These are phyloP conservation scores for Ambrosia hybrid DNA, from an alignment of 140 eudicot species.

Conservation along the genomic window DNA sequence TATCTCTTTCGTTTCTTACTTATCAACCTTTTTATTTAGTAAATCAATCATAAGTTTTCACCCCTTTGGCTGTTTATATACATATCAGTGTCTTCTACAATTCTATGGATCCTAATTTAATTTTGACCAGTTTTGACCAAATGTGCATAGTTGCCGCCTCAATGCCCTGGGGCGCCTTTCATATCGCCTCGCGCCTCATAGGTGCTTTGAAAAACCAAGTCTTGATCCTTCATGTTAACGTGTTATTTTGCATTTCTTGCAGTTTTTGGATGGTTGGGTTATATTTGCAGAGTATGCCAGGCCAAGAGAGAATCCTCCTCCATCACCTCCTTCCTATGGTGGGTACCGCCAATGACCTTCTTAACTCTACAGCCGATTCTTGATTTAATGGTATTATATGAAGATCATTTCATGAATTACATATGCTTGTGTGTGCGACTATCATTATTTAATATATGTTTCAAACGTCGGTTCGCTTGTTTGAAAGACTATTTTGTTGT, in stretches of 20 bases:
- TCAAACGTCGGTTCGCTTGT: neutral
- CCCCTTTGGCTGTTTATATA: too few relatives aligned
- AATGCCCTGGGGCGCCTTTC: too few relatives aligned
- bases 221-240: neutral
- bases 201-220: too few relatives aligned
- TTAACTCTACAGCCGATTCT: neutral
- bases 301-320: conserved; percentile 55
- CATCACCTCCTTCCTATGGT: conserved; percentile 36
- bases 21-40: too few relatives aligned
- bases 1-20: too few relatives aligned
- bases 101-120: too few relatives aligned
- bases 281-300: conserved; percentile 90
- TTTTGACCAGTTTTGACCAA: too few relatives aligned
- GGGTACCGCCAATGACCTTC: conserved; percentile 28
- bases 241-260: conserved; percentile 54
- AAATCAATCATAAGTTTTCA: too few relatives aligned
- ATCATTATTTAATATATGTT: conserved; percentile 7
- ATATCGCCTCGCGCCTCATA: too few relatives aligned
- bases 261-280: conserved; percentile 99
- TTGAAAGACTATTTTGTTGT: too few relatives aligned
- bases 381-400: neutral
- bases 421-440: conserved; percentile 1
- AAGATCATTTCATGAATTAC: neutral
- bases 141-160: too few relatives aligned
- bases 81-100: too few relatives aligned